These are phyloP conservation scores for Aegilops speltoides DNA, from an alignment of 176 grass and related monocot species.

Conservation along the genomic window DNA sequence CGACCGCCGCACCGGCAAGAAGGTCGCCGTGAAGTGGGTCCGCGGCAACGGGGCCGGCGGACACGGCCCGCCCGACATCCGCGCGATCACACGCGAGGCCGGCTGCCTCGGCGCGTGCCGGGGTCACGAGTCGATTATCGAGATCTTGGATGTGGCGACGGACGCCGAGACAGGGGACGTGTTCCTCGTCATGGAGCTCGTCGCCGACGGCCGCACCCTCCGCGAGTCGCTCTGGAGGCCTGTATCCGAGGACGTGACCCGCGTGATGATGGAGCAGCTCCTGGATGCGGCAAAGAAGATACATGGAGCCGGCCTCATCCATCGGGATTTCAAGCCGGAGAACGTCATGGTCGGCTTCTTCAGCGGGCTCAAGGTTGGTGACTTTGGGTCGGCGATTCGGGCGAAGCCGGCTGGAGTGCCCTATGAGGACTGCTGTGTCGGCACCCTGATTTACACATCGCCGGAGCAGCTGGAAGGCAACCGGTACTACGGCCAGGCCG, in stretches of 20 bases:
- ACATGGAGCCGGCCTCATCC: background rate
- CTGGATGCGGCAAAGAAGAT: background rate
- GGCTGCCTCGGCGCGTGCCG: background rate
- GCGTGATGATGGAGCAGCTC: background rate
- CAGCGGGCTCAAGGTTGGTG: background rate
- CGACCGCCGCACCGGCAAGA: background rate
- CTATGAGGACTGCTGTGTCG: background rate
- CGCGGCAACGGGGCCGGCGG: background rate
- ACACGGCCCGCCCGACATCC: background rate
- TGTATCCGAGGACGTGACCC: background rate
- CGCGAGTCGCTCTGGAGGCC: background rate
- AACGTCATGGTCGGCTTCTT: slow-evolving; percentile 16
- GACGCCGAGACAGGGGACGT: background rate
- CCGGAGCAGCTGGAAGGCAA: background rate
- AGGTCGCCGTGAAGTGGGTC: background rate
- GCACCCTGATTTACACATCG: background rate
- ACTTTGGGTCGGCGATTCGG: background rate
- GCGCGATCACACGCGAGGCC: background rate
- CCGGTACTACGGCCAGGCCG: background rate
- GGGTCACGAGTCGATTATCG: background rate
- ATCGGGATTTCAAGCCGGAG: slow-evolving; percentile 35
- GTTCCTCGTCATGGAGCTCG: slow-evolving; percentile 4
- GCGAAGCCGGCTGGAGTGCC: background rate
- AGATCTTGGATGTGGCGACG: background rate
- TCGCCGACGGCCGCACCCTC: background rate